phyloP scores from a whole-genome alignment of 23 red algal genomes.

The Gracilaria vermiculophylla region DNA sequence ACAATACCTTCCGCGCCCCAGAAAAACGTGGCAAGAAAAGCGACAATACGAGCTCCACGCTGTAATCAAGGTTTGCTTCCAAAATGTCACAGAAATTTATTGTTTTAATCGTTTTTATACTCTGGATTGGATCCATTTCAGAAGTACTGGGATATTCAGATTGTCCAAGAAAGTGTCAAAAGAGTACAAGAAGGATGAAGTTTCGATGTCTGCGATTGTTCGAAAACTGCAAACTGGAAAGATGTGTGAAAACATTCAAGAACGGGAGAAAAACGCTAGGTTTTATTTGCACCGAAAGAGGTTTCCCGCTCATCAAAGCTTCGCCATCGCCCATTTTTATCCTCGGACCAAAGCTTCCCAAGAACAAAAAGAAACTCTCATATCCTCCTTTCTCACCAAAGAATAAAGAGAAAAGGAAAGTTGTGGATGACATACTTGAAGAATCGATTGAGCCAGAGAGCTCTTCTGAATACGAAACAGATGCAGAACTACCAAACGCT shows the following conservation, averaged over 20 bases:
- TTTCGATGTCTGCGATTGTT: constrained; percentile 22
- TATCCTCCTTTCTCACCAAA: background rate
- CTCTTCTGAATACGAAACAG: background rate
- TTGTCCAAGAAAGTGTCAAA: background rate
- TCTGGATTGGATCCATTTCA: background rate
- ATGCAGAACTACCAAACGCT: background rate
- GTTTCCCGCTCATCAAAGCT: background rate
- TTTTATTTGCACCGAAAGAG: background rate
- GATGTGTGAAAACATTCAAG: background rate
- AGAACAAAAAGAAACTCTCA: too few relatives aligned
- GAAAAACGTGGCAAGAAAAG: too few relatives aligned
- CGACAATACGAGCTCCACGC: too few relatives aligned
- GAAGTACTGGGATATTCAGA: background rate
- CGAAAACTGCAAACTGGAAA: background rate
- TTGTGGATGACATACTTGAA: background rate
- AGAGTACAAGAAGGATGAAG: background rate
- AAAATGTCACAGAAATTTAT: background rate
- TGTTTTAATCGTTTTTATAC: background rate
- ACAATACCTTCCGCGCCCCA: too few relatives aligned
- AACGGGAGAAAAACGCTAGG: background rate
- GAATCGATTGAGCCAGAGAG: background rate
- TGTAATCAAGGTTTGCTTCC: too few relatives aligned
- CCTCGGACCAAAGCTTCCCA: background rate
- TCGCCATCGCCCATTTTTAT: background rate
- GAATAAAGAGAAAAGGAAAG: background rate